Base-by-base conservation (phyloP, 2,329 filamentous ascomycete species). In the Aspergillaceae sp. region DNA sequence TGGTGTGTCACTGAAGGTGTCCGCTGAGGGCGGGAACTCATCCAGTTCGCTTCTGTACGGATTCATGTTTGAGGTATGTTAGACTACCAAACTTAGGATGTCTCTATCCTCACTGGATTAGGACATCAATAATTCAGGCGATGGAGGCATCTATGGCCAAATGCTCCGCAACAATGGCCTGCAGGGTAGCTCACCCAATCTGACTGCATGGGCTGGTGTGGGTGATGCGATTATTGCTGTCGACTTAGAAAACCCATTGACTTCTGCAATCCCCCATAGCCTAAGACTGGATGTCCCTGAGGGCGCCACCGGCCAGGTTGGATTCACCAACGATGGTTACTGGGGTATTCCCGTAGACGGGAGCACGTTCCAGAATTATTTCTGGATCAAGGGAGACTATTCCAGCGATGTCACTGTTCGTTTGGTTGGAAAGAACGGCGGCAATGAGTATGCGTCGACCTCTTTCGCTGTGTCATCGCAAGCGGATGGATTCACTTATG, bases 71-170 rank as follows among this genome's bases (percentile, higher is more conserved):
- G 69, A 71, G 56, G 65, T 67, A 50, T 29, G 30, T 29, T 19
- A 6, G 9, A 32, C 36, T 41, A 11, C 30, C 30, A 9, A n/a
- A 27, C 11, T n/a, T 7, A 35, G 6, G 4, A 27, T 11, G 5
- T 8, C 2, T 28, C 29, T 30, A 40, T 9, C 38, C 28, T 27
- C 33, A 7, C 27, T 43, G 7, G 6, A 9, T 0, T 42, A 79
- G 76, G 78, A 80, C 45, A 83, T 83, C 61, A 80, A 80, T 62
- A 79, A 84, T 61, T 82, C 79, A 2, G 83, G 83, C 2, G 84
- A 87, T 57, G 83, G 84, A 26, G 84, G 83, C 4, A 77, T 87
- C 51, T 87, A 87, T 59, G 83, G 80, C 42, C 83, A 87, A 58
- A 64, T 87, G 46, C 77, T 87, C 47, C 76, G 75, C 43, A 87